Evolutionary conservation across 495 filamentous ascomycete genomes (phyloP).

Genomic region (Staphylotrichum longicolle): DNA sequence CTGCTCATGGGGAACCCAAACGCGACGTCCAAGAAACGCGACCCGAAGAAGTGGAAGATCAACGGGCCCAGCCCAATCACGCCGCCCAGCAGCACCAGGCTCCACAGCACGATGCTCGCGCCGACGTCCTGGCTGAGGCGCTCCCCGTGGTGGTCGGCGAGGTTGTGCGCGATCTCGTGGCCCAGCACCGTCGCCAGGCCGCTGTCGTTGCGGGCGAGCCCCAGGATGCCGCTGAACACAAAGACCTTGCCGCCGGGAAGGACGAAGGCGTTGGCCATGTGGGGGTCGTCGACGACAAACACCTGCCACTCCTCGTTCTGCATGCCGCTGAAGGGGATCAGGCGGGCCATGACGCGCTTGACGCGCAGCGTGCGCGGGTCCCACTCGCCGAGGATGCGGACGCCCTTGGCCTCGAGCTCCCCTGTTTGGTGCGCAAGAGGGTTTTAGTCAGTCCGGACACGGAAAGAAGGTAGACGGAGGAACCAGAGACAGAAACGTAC

Average conservation of each 20-base stretch:
- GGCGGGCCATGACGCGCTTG: slow-evolving; percentile 62
- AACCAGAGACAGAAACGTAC: too few species aligned
- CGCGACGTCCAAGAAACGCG: slow-evolving; percentile 56
- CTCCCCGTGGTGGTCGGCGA: slow-evolving; percentile 79
- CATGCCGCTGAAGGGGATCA: slow-evolving; percentile 69
- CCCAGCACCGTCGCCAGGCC: slow-evolving; percentile 81
- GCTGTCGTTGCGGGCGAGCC: slow-evolving; percentile 66
- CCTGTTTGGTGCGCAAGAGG: too few species aligned
- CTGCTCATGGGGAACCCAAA: slow-evolving; percentile 69
- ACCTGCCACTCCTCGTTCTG: slow-evolving; percentile 71
- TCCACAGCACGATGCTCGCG: slow-evolving; percentile 53
- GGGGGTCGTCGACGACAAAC: slow-evolving; percentile 71
- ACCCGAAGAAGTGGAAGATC: slow-evolving; percentile 41
- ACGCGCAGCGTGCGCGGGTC: slow-evolving; percentile 51
- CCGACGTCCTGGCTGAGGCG: slow-evolving; percentile 64
- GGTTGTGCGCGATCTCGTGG: slow-evolving; percentile 92
- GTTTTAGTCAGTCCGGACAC: too few species aligned
- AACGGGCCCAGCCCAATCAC: slow-evolving; percentile 47
- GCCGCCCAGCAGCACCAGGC: slow-evolving; percentile 50
- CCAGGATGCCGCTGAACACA: slow-evolving; percentile 80
- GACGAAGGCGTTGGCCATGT: slow-evolving; percentile 76
- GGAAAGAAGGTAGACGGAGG: too few species aligned
- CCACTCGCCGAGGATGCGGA: slow-evolving; percentile 41
- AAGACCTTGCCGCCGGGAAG: slow-evolving; percentile 93
- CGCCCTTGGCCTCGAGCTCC: slow-evolving; percentile 38